These are phyloP conservation scores for Rhizoclosmatium sp. DNA, from an alignment of 192 early-diverging fungal genomes.

Conservation along the genomic window DNA sequence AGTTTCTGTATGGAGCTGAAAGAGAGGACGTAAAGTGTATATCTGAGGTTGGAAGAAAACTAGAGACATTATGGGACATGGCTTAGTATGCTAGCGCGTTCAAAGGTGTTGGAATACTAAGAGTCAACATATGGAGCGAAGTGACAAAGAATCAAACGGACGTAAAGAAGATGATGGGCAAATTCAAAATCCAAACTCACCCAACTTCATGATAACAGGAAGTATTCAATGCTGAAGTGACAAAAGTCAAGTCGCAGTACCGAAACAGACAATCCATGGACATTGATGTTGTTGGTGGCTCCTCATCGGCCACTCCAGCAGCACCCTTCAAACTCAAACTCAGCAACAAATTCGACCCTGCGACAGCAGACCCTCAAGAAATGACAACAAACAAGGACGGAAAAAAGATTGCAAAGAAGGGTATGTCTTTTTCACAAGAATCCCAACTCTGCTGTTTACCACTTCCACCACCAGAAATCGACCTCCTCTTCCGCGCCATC, in stretches of 20 bases:
- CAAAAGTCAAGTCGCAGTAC: conserved; percentile 27
- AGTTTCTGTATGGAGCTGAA: no score
- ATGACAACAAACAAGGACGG: conserved; percentile 22
- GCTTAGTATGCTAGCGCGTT: no score
- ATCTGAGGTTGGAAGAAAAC: no score
- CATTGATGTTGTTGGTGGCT: neutral
- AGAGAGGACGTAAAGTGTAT: no score
- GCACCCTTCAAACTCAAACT: conserved; percentile 11
- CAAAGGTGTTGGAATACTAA: no score
- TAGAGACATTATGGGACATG: no score
- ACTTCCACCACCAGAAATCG: conserved; percentile 30
- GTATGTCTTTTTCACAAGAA: neutral
- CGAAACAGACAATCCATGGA: neutral
- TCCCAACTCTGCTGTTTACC: no score
- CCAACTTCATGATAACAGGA: conserved; percentile 4
- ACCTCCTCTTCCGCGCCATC: conserved; percentile 47
- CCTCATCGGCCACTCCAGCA: neutral
- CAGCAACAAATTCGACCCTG: neutral
- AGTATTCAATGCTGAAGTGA: conserved; percentile 34
- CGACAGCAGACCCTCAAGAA: neutral
- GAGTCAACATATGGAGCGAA: no score
- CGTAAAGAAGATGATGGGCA: no score
- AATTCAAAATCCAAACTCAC: neutral
- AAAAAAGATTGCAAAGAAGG: conserved; percentile 7
- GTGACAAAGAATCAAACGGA: no score